Evolutionary conservation across 169 alveolate species (phyloP), one percentile per base, ranked within the genome.

Genomic region (Plasmodium gonderi): DNA sequence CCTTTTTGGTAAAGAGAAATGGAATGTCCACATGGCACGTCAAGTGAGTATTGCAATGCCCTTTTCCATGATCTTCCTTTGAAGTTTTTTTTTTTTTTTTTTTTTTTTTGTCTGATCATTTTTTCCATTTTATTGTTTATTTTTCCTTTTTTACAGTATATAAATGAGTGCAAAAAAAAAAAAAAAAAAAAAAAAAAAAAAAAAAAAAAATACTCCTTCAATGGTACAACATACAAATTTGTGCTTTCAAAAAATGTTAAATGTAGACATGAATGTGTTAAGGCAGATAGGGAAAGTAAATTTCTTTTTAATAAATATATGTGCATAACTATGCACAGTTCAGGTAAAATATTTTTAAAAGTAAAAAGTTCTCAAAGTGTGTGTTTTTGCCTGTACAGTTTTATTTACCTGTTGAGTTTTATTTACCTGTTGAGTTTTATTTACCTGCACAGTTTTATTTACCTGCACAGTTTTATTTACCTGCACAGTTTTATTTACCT

Each of bases 251-350:
- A 64, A 67, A 14, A 47, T 20, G 40, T n/a, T 69, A 45, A 14
- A 17, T 69, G 79, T 72, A 82, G 75, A 82, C 92, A 69, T 44
- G 29, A 64, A 68, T 29, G 14, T 69, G 4, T 36, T 17, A 2
- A 36, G 29, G 65, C 64, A 38, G 75, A 40, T 26, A 17, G 42
- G 54, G 36, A 17, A 20, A 68, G 33, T 33, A 49, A 82, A 49
- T 6, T 29, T 17, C 11, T n/a, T 33, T 40, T 20, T 12, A 1
- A 12, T 20, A 67, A 3, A 44, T 38, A 17, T 69, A 80, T 82
- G 92, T 82, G 92, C 92, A 82, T 45, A 82, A 68, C 64, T 64
- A 82, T 82, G 92, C 92, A 82, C 77, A 26, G 60, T 82, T 82
- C 6, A 20, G 75, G 77, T 82, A 36, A 44, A 68, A 33, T n/a